Base-by-base conservation (phyloP, 192 early-diverging fungal genomes). In the Oehlia diaphana region DNA sequence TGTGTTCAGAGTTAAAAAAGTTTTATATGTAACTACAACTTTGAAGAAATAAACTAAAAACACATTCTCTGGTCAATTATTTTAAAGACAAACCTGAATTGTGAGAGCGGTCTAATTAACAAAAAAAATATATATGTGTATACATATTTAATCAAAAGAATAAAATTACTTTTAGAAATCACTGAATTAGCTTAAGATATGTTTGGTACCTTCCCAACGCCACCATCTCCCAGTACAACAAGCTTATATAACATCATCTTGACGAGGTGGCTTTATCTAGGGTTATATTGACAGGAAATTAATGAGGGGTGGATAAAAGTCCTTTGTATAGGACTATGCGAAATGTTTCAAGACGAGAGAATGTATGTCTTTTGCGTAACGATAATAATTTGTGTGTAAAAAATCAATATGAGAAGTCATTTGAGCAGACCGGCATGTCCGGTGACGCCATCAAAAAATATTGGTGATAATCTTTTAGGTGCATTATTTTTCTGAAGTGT, bases 401-500 rank as follows among this genome's bases (percentile, higher is more conserved):
- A 42, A 42, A 42, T 42, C 39, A 42, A 42, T 42, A 42, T 42
- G 39, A 42, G 5, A 37, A 4, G 37, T 37, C 6, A 42, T 42
- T 42, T 42, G 39, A 4, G 39, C 39, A 42, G 39, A 42, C 31
- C 31, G 31, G 31, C 5, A 42, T 42, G 39, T 42, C 39, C 6
- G 5, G 6, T 42, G 39, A 42, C 35, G 35, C 39, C 39, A 42
- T 42, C 39, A 42, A 42, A 42, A 31, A 42, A 42, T 42, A 4
- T 37, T 37, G 6, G 39, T 42, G 39, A 42, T 42, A 42, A 42
- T 42, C 5, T 8, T 42, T 37, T 4, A 35, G 90, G 90, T 77
- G 95, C 93, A 0, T 79, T 98, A 64, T 91, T 96, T 64, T 83
- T 26, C 26, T 26, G 26, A 26, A 26, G 35, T 35, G 35, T n/a